Evolutionary conservation across 805 yeast species (phyloP).

Genomic region (Candida piceae): DNA sequence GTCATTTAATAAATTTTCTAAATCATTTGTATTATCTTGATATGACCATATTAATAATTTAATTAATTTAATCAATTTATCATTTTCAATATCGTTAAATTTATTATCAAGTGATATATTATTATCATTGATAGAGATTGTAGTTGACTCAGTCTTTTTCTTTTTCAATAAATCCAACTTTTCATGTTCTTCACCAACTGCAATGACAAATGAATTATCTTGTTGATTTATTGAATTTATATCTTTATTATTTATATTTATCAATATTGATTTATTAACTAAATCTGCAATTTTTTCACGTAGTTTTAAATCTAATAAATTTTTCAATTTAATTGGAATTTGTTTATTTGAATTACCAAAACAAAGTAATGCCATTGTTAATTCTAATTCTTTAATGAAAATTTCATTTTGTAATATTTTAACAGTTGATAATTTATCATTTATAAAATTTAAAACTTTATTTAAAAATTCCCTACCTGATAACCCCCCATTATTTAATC

Average conservation of each 20-base stretch:
- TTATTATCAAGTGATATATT: conserved; percentile 8
- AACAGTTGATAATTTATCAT: conserved; percentile 39
- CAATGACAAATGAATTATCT: conserved; percentile 7
- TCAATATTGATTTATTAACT: conserved; percentile 63
- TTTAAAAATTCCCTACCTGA: conserved; percentile 53
- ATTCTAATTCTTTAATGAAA: conserved; percentile 68
- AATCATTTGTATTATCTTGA: conserved; percentile 3
- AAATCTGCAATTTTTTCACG: conserved; percentile 62
- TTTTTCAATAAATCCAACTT: conserved; percentile 1
- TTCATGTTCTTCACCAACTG: conserved; percentile 15
- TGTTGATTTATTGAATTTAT: conserved; percentile 9
- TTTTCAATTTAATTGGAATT: conserved; percentile 51
- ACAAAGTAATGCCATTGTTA: conserved; percentile 76
- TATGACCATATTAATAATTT: conserved; percentile 26
- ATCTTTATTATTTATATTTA: conserved; percentile 26
- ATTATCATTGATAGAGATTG: too few species aligned
- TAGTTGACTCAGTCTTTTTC: too few species aligned
- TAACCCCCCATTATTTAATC: too few species aligned
- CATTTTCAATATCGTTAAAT: conserved; percentile 16
- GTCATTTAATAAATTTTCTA: too few species aligned
- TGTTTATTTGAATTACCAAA: too few species aligned
- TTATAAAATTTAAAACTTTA: conserved; percentile 52
- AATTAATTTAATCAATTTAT: conserved; percentile 22
- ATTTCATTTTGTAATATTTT: conserved; percentile 37
- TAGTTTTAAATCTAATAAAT: conserved; percentile 53